Base-by-base conservation (phyloP, 1,284 basidiomycete genomes). In the Rhodotorula sp. region DNA sequence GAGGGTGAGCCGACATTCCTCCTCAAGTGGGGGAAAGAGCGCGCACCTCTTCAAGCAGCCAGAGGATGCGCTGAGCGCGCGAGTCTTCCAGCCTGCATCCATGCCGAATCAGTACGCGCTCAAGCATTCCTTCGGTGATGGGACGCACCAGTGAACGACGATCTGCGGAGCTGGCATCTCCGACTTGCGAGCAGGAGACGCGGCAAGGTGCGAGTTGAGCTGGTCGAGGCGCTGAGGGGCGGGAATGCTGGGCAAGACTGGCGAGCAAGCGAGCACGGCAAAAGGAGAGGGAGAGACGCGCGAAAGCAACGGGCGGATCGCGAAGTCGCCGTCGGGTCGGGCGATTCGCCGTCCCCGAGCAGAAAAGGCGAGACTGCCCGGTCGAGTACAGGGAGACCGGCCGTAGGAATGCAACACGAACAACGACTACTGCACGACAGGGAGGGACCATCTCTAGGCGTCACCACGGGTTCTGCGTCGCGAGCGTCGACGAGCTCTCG, bases 21-120 rank as follows among this genome's bases (percentile, higher is more conserved):
- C 29, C 19, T 29, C n/a, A 15, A 21, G 29, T 12, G 8, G 22
- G 8, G 34, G 22, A 19, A 7, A n/a, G 44, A 36, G 55, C 25
- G 21, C 66, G 59, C n/a, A 73, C 69, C 71, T 76, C 63, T 36
- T 78, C 74, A 2, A 78, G 66, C 0, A 78, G 66, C 77, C 77
- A 78, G 6, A 78, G 50, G 57, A 78, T 68, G n/a, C 77, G 63
- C 66, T 78, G 77, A 1, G 76, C 72, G 29, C 77, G 72, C 39
- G 74, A 76, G n/a, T 78, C 69, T 15, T 78, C 76, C 37, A 78
- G 74, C 74, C 74, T 73, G 57, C 29, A 41, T 12, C 15, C 32
- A 2, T 15, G 36, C 4, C 3, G 46, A 2, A 27, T 58, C 41
- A 46, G 50, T 29, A 19, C n/a, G 1, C 41, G 8, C 0, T 19